Evolutionary conservation across 1,284 basidiomycete genomes (phyloP).

Genomic region (Cryptococcus amylolentus): DNA sequence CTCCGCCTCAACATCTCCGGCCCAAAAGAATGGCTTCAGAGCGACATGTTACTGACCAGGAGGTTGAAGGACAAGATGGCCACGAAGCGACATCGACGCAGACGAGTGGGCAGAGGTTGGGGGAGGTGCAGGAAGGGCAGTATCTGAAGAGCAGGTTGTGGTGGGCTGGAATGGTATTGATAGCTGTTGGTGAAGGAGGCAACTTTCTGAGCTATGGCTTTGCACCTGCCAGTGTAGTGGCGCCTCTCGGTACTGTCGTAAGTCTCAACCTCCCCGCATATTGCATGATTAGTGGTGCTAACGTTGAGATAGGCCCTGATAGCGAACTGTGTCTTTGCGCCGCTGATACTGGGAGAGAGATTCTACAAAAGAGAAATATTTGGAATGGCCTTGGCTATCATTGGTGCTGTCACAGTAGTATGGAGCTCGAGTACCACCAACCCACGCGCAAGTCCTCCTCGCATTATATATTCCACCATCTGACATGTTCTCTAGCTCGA

Average conservation of each 20-base stretch:
- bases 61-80: not conserved
- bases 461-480: not conserved
- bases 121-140: conserved; percentile 53
- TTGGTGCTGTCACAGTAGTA: conserved; percentile 90
- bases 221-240: conserved; percentile 89
- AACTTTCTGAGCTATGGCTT: conserved; percentile 89
- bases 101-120: conserved; percentile 18
- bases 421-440: conserved; percentile 69
- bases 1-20: not conserved
- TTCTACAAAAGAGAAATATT: conserved; percentile 68
- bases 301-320: conserved; percentile 59
- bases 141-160: conserved; percentile 83
- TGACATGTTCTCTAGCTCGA: conserved; percentile 49
- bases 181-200: conserved; percentile 86
- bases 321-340: conserved; percentile 92
- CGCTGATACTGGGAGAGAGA: conserved; percentile 62
- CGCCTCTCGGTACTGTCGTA: conserved; percentile 82
- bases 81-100: not conserved
- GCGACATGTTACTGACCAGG: conserved; percentile 2
- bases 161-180: conserved; percentile 86
- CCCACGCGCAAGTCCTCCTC: conserved; percentile 54
- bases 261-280: conserved; percentile 40
- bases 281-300: not conserved
- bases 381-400: conserved; percentile 74
- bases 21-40: not conserved